These are phyloP conservation scores for Asparagopsis taxiformis DNA, from an alignment of 31 red algal genomes.

Conservation along the genomic window DNA sequence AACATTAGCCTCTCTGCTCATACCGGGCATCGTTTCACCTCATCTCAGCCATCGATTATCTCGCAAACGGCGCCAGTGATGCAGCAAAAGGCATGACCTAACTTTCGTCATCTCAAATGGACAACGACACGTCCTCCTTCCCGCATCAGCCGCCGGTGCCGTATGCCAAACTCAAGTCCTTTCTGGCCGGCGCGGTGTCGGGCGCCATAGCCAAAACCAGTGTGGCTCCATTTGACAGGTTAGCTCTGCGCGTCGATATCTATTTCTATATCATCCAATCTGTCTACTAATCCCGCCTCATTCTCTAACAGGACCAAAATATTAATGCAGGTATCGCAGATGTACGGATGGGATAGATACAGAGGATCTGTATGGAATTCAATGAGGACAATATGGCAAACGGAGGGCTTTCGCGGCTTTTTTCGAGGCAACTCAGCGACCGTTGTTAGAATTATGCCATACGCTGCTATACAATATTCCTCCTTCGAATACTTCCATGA, in stretches of 20 bases:
- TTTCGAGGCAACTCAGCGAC: constrained; percentile 72
- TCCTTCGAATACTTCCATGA: constrained; percentile 85
- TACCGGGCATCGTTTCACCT: no score
- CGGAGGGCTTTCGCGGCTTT: constrained; percentile 61
- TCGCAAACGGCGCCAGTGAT: no score
- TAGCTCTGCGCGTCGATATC: not conserved
- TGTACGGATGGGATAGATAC: constrained; percentile 64
- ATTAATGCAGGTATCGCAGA: constrained; percentile 79
- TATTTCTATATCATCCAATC: not conserved
- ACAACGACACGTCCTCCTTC: not conserved
- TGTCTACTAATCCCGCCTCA: not conserved
- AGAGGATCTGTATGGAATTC: constrained; percentile 29
- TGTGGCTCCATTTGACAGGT: constrained; percentile 88
- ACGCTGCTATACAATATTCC: constrained; percentile 87
- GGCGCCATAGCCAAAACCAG: constrained; percentile 85
- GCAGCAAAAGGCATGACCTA: not conserved
- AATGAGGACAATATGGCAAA: constrained; percentile 27
- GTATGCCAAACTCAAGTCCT: constrained; percentile 55
- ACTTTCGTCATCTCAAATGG: not conserved
- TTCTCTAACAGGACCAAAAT: constrained; percentile 57
- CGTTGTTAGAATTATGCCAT: constrained; percentile 85
- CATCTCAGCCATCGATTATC: no score
- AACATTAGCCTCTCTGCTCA: no score
- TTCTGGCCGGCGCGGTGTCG: constrained; percentile 73
- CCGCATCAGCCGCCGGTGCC: constrained; percentile 10